These are phyloP conservation scores for Musa schizocarpa DNA, from an alignment of 176 grass and related monocot genomes.

Conservation along the genomic window DNA sequence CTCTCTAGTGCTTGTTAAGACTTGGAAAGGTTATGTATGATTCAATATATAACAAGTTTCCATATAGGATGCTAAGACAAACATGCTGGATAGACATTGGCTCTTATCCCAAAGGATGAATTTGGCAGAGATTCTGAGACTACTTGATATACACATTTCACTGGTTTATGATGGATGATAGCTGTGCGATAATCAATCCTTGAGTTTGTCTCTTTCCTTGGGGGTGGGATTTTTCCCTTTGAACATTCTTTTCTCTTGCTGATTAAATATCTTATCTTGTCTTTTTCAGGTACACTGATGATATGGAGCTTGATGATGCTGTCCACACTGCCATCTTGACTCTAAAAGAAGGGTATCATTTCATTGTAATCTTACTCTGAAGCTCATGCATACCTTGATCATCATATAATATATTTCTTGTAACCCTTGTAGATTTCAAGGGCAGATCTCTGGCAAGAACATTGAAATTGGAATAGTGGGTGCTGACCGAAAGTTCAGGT, in stretches of 20 bases:
- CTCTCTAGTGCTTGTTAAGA: neutral
- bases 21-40: neutral
- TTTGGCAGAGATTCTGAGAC: neutral
- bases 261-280: conserved; percentile 4
- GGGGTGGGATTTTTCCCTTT: neutral
- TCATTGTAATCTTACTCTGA: neutral
- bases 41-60: neutral
- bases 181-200: neutral
- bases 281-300: conserved; percentile 65
- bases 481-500: conserved; percentile 84
- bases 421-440: conserved; percentile 60
- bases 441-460: conserved; percentile 91
- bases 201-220: conserved; percentile 8
- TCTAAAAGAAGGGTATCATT: conserved; percentile 92
- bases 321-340: conserved; percentile 97
- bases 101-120: neutral
- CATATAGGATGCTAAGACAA: no score
- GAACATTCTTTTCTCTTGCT: neutral
- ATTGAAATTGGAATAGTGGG: conserved; percentile 96
- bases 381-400: conserved; percentile 6
- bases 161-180: neutral
- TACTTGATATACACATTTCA: neutral
- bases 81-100: no score
- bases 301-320: conserved; percentile 99
- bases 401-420: neutral